These are phyloP conservation scores for Teratosphaeriaceae sp. DNA, from an alignment of 2,329 filamentous ascomycete genomes.

Conservation along the genomic window DNA sequence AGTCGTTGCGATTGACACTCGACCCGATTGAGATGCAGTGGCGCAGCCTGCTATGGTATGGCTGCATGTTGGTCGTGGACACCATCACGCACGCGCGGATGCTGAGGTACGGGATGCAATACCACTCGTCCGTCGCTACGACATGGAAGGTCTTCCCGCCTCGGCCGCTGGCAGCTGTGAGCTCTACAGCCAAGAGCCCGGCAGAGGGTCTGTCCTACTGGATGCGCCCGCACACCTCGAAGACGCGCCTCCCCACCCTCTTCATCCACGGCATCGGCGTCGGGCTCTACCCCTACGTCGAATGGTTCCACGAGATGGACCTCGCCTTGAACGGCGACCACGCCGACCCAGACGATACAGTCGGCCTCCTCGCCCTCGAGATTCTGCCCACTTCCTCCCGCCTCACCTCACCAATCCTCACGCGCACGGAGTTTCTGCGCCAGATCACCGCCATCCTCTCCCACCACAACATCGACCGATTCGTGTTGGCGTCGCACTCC, in stretches of 20 bases:
- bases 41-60: no score
- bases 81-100: no score
- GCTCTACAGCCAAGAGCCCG: constrained; percentile 42
- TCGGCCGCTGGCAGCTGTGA: constrained; percentile 45
- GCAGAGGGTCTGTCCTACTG: constrained; percentile 52
- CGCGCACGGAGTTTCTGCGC: constrained; percentile 44
- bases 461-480: constrained; percentile 47
- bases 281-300: constrained; percentile 56
- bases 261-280: constrained; percentile 65
- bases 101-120: no score
- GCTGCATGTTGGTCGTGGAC: no score
- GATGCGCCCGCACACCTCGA: constrained; percentile 55
- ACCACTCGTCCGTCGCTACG: neutral
- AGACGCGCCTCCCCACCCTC: constrained; percentile 49
- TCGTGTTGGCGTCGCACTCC: constrained; percentile 51
- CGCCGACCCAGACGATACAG: constrained; percentile 19
- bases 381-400: constrained; percentile 56
- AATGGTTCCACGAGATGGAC: constrained; percentile 42
- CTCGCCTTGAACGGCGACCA: neutral
- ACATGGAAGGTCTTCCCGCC: constrained; percentile 50
- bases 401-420: constrained; percentile 43
- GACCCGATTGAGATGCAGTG: no score
- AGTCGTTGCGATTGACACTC: no score
- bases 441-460: constrained; percentile 51
- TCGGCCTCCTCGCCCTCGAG: constrained; percentile 59